These are phyloP conservation scores for Nicotiana sylvestris DNA, from an alignment of 257 asterid species.

Conservation along the genomic window DNA sequence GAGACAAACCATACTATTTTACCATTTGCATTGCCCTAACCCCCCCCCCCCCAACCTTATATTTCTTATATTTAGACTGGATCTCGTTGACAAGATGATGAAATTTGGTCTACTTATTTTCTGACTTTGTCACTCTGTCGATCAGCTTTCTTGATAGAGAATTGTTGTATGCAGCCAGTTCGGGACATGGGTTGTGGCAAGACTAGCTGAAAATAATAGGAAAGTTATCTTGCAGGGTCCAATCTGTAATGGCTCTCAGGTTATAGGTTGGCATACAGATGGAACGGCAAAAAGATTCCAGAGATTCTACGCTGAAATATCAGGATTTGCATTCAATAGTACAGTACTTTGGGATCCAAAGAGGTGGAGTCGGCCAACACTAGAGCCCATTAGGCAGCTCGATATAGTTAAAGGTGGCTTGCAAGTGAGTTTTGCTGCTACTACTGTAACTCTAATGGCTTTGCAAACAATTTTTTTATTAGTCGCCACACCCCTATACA, in stretches of 20 bases:
- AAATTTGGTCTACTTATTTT: not conserved
- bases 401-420: slow-evolving; percentile 33
- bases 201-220: slow-evolving; percentile 33
- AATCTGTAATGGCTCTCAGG: slow-evolving; percentile 58
- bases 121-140: not conserved
- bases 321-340: slow-evolving; percentile 79
- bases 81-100: not conserved
- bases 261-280: slow-evolving; percentile 63
- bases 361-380: slow-evolving; percentile 60
- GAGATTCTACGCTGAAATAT: slow-evolving; percentile 52
- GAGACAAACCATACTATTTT: not conserved
- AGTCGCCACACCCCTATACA: not conserved
- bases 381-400: slow-evolving; percentile 54
- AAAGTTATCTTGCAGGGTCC: slow-evolving; percentile 57
- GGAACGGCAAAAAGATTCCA: slow-evolving; percentile 21
- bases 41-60: no score
- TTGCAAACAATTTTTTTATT: not conserved
- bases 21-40: no score
- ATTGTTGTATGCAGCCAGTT: slow-evolving; percentile 53
- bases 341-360: slow-evolving; percentile 69
- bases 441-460: not conserved
- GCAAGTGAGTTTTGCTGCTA: slow-evolving; percentile 42
- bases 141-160: not conserved
- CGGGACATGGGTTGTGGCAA: slow-evolving; percentile 65
- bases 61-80: not conserved